Base-by-base conservation (phyloP, 1,284 basidiomycete genomes). In the Fomitopsis schrenkii region DNA sequence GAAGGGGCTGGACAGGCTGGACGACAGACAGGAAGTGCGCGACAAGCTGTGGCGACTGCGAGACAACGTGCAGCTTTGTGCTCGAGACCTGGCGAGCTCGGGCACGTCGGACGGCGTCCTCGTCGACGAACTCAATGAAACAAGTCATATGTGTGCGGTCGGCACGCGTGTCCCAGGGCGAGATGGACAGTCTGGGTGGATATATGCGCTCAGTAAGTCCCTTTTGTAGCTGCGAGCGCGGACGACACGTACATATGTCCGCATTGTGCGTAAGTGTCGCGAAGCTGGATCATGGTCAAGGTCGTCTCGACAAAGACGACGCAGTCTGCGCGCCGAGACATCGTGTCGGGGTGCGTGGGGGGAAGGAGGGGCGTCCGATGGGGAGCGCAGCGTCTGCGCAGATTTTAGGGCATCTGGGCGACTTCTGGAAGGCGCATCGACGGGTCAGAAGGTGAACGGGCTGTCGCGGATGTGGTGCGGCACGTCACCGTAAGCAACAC, bases 201-300 rank as follows among this genome's bases (percentile, higher is more conserved):
- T 72, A 69, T 57, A 72, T 62, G 59, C 66, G 58, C 26, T 33
- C 17, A 42, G 33, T 26, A 41, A 12, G 48, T 26, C 7, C 5
- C 17, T 22, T 22, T 19, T 19, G 36, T n/a, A 10, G 6, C 50
- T 5, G 6, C 33, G 1, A 7, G 19, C 30, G 10, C 2, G 26
- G 28, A 52, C 19, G n/a, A 4, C 4, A 70, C 74, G 61, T 60
- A 79, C 79, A 78, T 77, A 64, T 74, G 68, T 36, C 76, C 77
- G 57, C 71, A 76, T n/a, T 59, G 58, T 9, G 66, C 64, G 64
- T 78, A 74, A 4, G 70, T 64, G 5, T 69, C 59, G 17, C 68
- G 68, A 14, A 78, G 62, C n/a, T 75, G 70, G 9, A 64, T 63
- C 12, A 67, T 62, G 0, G 65, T 55, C 10, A 67, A 62, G 52